Base-by-base conservation (phyloP, 2,329 filamentous ascomycete species). In the Colletotrichum navitas region DNA sequence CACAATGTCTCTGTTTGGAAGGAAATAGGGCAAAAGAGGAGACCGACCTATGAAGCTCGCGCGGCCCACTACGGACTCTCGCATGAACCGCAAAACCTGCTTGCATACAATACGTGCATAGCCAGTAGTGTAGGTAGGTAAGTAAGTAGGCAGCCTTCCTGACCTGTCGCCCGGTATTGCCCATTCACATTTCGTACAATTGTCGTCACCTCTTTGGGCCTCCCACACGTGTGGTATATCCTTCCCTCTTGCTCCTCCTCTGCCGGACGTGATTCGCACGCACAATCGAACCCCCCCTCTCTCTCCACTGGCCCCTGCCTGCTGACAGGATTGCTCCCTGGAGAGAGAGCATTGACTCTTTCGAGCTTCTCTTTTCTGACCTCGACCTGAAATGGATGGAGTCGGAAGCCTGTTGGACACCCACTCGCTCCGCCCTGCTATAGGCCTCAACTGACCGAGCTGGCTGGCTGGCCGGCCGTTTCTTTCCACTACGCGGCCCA, bases 41-140 rank as follows among this genome's bases (percentile, higher is more conserved):
- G 63, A 47, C 67, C 32, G 21, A 36, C 49, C 47, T 45, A 24
- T 36, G 18, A 59, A 59, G 66, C 60, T 26, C 26, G 24, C 59
- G 39, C 21, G 59, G 65, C 59, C 65, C 65, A 63, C 58, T 59
- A 29, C 62, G 49, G 61, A 62, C 67, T 70, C 70, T 72, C 70
- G 67, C 70, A 72, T 72, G 70, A 72, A 72, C 70, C 52, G 43
- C 56, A 66, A 72, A 72, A 72, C 70, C 61, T 72, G 70, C 70
- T 72, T 72, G 70, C 70, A 72, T 71, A 52, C 60, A 62, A 10
- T 52, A 70, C 43, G 39, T 72, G 51, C 66, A 59, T 64, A 21
- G 11, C 39, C 4, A 6, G 16, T 18, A 41, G 6, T 2, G 29
- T 21, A 43, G 41, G 41, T 43, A 43, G 12, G 16, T 43, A 45